These are phyloP conservation scores for Sechiopsis laciniata DNA, from an alignment of 306 rosid species.

Conservation along the genomic window DNA sequence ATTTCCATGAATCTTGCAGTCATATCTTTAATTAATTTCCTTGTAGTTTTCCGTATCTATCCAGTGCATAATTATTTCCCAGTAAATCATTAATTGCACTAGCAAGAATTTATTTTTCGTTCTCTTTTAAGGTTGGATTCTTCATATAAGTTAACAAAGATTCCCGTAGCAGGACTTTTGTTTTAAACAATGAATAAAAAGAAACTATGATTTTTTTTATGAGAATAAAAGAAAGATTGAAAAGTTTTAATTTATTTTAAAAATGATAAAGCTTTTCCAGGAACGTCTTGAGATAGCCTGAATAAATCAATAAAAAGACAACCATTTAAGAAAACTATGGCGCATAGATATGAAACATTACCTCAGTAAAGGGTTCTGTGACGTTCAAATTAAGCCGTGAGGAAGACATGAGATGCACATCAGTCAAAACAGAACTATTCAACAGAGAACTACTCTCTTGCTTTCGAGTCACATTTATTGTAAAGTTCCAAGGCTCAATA, in stretches of 20 bases:
- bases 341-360: conserved; percentile 19
- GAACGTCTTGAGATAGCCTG: not conserved
- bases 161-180: not conserved
- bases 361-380: conserved; percentile 84
- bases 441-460: conserved; percentile 53
- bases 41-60: not conserved
- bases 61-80: conserved; percentile 2
- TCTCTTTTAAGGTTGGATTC: not conserved
- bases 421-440: conserved; percentile 57
- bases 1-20: not conserved
- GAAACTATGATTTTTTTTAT: too few relatives aligned
- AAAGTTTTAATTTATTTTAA: not conserved
- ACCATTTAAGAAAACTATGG: not conserved
- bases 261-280: not conserved
- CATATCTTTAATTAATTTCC: not conserved
- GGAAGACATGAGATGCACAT: conserved; percentile 51
- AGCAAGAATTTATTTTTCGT: not conserved
- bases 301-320: conserved; percentile 16
- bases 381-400: conserved; percentile 67
- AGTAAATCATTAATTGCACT: not conserved
- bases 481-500: conserved; percentile 87
- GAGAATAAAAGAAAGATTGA: not conserved
- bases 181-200: not conserved
- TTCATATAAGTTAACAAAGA: not conserved
- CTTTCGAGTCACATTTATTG: conserved; percentile 45